These are phyloP conservation scores for Stereum hirsutum DNA, from an alignment of 1,284 basidiomycete genomes.

Conservation along the genomic window DNA sequence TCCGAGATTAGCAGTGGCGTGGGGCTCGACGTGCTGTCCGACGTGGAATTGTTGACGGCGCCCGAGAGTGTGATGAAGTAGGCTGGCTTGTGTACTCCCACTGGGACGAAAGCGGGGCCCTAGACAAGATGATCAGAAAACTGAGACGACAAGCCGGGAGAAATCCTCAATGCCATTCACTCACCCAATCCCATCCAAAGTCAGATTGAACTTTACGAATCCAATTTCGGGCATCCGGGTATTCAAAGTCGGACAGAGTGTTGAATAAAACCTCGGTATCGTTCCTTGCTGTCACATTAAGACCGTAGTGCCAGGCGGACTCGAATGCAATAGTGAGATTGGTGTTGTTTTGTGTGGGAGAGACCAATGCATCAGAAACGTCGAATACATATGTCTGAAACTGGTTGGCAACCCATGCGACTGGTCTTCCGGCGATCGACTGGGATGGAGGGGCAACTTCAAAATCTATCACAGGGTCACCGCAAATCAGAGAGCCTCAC, in stretches of 20 bases:
- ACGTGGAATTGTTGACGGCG: neutral
- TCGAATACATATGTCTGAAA: constrained; percentile 49
- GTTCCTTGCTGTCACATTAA: constrained; percentile 39
- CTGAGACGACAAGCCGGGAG: neutral
- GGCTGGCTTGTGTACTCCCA: constrained; percentile 44
- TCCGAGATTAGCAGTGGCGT: constrained; percentile 40
- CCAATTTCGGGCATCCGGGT: constrained; percentile 37
- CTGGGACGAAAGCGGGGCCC: constrained; percentile 50
- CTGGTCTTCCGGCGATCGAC: constrained; percentile 39
- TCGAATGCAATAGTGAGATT: constrained; percentile 45
- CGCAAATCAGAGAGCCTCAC: neutral
- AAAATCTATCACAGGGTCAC: too few species aligned
- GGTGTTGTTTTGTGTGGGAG: constrained; percentile 19
- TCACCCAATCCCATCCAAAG: constrained; percentile 53
- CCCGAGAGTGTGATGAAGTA: constrained; percentile 31
- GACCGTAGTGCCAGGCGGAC: constrained; percentile 42
- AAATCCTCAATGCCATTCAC: too few species aligned
- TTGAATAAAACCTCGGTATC: constrained; percentile 30
- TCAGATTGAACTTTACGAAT: constrained; percentile 46
- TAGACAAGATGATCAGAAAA: constrained; percentile 13
- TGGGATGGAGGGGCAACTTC: constrained; percentile 11
- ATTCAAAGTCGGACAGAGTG: constrained; percentile 32
- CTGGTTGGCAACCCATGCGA: constrained; percentile 51
- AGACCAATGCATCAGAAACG: constrained; percentile 30
- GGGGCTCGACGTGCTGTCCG: constrained; percentile 12